Base-by-base conservation (phyloP, 2,329 filamentous ascomycete species). In the Sarocladium brachiariae region DNA sequence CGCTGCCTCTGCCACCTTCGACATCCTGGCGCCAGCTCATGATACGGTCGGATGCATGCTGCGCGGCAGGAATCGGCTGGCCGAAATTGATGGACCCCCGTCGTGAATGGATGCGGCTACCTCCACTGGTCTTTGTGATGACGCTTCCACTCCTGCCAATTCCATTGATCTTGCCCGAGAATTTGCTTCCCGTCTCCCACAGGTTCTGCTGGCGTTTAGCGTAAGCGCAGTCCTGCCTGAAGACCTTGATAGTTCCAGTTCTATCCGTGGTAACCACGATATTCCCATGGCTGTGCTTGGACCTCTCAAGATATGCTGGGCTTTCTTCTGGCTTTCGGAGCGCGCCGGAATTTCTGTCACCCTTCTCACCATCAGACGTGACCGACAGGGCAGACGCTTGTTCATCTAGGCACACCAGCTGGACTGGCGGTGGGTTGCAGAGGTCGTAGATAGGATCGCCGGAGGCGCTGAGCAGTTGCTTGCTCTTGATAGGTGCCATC, bases 381-480 rank as follows among this genome's bases (percentile, higher is more conserved):
- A 64, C 66, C 2, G 65, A 65, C 51, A 73, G 70, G 7, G 63
- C 62, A 2, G 68, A 68, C 25, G 67, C 69, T 14, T 37, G 30
- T 59, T 93, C 88, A 18, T 85, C 81, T 23, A 84, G 78, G 56
- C 86, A 90, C 54, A 91, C 75, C 16, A 97, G 74, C 6, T 83
- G 91, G 14, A 97, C 83, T 0, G 92, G 90, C 0, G 92, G 93
- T 4, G 93, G 93, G 59, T 97, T 97, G 73, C 93, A 97, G 1
- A 97, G 76, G 59, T 96, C 91, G 65, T 90, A 99, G n/a, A 99
- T 80, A 1, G 93, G 91, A 63, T 99, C 91, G 51, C 89, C 87
- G 0, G 90, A 95, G 13, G 80, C 78, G 48, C 86, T 84, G 1
- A 99, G 76, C 2, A 93, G 73, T 60, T 87, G 84, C 52, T 88